Conservation (phyloP, 441 rosid genomes). For the Euphorbia celastroides region DNA sequence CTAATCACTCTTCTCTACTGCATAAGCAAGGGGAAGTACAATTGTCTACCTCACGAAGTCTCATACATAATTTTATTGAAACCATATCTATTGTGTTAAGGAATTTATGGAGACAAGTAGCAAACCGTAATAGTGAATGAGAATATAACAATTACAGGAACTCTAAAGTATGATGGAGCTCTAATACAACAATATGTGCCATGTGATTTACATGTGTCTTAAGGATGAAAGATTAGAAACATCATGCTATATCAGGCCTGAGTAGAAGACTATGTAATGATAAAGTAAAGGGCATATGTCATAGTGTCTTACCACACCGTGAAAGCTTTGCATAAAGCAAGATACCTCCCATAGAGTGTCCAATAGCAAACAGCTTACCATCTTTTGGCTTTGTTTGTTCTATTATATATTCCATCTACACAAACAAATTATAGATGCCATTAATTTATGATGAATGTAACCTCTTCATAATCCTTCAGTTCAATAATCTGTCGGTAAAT, state of each 20-base stretch:
- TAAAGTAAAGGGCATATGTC: too few species aligned
- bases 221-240: background rate
- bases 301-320: slow-evolving; percentile 65
- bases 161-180: background rate
- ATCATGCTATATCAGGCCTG: background rate
- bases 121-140: background rate
- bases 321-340: slow-evolving; percentile 77
- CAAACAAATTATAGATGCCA: too few species aligned
- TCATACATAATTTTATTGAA: background rate
- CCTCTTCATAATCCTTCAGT: too few species aligned
- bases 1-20: background rate
- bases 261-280: slow-evolving; percentile 3
- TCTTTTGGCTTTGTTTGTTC: slow-evolving; percentile 50
- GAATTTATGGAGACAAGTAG: background rate
- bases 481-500: too few species aligned
- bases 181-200: background rate
- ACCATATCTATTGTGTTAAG: background rate
- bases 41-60: background rate
- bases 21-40: background rate
- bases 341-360: slow-evolving; percentile 98
- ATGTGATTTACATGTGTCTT: background rate
- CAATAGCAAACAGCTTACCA: slow-evolving; percentile 70
- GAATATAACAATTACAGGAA: background rate
- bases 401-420: slow-evolving; percentile 80
- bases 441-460: too few species aligned